Conservation (phyloP, 768 basidiomycete species). For the Rhizopogon vinicolor region DNA sequence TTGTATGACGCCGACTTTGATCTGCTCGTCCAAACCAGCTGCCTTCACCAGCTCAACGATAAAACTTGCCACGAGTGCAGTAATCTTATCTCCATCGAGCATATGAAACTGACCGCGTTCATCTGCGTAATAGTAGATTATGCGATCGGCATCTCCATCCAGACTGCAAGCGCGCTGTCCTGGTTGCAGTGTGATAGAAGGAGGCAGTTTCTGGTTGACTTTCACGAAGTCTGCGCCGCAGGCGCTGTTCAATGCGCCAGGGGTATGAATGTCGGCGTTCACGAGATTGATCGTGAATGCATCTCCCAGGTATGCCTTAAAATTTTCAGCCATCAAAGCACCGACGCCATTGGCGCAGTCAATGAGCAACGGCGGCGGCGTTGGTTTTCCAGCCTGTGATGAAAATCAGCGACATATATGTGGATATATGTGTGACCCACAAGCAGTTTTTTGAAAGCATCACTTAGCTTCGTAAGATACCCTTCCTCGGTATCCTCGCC, state of each 20-base stretch:
- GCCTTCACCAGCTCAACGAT: constrained; percentile 85
- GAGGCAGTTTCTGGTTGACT: constrained; percentile 83
- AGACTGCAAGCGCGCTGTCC: constrained; percentile 88
- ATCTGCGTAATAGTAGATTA: constrained; percentile 94
- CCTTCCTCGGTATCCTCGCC: constrained; percentile 79
- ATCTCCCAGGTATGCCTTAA: constrained; percentile 56
- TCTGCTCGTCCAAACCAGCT: constrained; percentile 69
- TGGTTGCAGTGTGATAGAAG: constrained; percentile 62
- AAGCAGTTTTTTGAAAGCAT: constrained; percentile 81
- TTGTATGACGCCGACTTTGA: constrained; percentile 94
- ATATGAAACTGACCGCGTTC: constrained; percentile 76
- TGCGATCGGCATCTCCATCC: constrained; percentile 95
- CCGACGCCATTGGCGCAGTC: constrained; percentile 99
- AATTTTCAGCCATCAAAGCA: constrained; percentile 58
- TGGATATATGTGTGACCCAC: constrained; percentile 42
- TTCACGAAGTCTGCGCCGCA: constrained; percentile 99
- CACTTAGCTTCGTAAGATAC: constrained; percentile 78
- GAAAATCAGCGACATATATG: neutral
- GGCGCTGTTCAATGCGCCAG: constrained; percentile 74
- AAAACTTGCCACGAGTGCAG: constrained; percentile 88
- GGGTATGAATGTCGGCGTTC: constrained; percentile 60
- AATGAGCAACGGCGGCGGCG: constrained; percentile 60
- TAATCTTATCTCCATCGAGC: constrained; percentile 98
- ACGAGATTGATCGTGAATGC: constrained; percentile 60
- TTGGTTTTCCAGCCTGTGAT: constrained; percentile 52